Conservation (phyloP, 2,329 filamentous ascomycete species). For the Sporothrix protearum region DNA sequence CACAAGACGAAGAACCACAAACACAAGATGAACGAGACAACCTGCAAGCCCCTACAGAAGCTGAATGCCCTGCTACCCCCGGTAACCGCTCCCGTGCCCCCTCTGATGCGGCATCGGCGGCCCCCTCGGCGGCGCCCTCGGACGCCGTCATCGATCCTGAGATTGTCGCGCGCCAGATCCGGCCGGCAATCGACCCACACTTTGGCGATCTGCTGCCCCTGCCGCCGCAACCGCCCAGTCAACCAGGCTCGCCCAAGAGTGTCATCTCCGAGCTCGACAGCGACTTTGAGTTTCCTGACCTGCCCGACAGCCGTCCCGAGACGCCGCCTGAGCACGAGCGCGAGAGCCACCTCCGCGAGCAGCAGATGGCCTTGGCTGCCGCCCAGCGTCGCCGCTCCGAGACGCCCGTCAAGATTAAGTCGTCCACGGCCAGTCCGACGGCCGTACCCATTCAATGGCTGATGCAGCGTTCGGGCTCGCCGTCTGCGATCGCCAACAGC, state of each 20-base stretch:
- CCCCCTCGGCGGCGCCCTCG: conserved; percentile 21
- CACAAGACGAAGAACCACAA: neutral
- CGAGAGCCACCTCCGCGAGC: conserved; percentile 35
- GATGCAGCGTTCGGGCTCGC: conserved; percentile 46
- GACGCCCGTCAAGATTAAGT: conserved; percentile 47
- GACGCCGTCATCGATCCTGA: conserved; percentile 52
- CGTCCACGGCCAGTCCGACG: conserved; percentile 48
- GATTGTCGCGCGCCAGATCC: conserved; percentile 55
- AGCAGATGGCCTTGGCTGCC: conserved; percentile 38
- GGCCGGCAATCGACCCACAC: conserved; percentile 63
- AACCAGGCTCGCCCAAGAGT: conserved; percentile 46
- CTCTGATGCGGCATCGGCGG: neutral
- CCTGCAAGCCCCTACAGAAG: neutral
- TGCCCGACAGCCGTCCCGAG: conserved; percentile 59
- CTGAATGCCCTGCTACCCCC: neutral
- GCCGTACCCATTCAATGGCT: conserved; percentile 56
- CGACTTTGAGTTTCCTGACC: conserved; percentile 45
- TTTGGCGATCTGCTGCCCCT: conserved; percentile 63
- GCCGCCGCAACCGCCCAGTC: conserved; percentile 62
- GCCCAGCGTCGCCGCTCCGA: conserved; percentile 44
- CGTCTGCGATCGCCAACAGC: conserved; percentile 34
- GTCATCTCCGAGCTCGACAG: conserved; percentile 29
- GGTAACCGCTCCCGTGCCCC: neutral
- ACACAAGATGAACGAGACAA: neutral
- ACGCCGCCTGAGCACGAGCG: conserved; percentile 51